A percentile compares a stretch with the other conserved stretches of the same genome.
Evolutionary conservation across 1,284 basidiomycete genomes (phyloP).

Genomic region (Mycena sp.): DNA sequence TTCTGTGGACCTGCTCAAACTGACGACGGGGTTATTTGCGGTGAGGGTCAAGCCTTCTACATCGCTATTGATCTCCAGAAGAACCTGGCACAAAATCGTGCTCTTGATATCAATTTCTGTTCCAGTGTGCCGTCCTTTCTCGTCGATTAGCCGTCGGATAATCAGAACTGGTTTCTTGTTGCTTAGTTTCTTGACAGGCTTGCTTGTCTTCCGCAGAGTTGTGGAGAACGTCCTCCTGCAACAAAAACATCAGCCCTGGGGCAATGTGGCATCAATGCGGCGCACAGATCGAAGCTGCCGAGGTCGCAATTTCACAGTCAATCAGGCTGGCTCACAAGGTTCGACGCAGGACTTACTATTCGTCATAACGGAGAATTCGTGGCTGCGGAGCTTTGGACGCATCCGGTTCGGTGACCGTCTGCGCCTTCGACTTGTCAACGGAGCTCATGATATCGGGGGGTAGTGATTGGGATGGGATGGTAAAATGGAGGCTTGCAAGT

Average conservation of each 20-base stretch:
- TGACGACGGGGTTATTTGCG: neutral
- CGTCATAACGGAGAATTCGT: constrained; percentile 36
- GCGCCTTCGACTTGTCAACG: too few species aligned
- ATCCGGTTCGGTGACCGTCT: too few species aligned
- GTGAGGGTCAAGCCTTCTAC: constrained; percentile 5
- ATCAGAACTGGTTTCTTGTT: constrained; percentile 35
- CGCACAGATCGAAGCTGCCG: constrained; percentile 27
- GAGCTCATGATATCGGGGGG: too few species aligned
- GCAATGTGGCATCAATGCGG: neutral
- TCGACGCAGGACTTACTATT: constrained; percentile 31
- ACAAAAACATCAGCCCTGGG: neutral
- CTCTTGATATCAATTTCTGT: constrained; percentile 37
- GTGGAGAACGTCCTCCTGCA: constrained; percentile 32
- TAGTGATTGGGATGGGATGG: too few species aligned
- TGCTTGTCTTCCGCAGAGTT: constrained; percentile 34
- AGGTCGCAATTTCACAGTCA: too few species aligned
- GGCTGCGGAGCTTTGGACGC: neutral
- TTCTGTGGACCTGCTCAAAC: neutral
- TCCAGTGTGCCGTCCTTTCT: constrained; percentile 26
- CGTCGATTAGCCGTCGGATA: constrained; percentile 35
- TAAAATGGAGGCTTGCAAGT: too few species aligned
- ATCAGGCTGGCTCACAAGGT: too few species aligned
- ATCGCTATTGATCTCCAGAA: constrained; percentile 31
- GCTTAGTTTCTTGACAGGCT: constrained; percentile 26
- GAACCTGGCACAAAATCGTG: constrained; percentile 26